phyloP scores from a whole-genome alignment of 257 asterid genomes.

The Penstemon davidsonii region DNA sequence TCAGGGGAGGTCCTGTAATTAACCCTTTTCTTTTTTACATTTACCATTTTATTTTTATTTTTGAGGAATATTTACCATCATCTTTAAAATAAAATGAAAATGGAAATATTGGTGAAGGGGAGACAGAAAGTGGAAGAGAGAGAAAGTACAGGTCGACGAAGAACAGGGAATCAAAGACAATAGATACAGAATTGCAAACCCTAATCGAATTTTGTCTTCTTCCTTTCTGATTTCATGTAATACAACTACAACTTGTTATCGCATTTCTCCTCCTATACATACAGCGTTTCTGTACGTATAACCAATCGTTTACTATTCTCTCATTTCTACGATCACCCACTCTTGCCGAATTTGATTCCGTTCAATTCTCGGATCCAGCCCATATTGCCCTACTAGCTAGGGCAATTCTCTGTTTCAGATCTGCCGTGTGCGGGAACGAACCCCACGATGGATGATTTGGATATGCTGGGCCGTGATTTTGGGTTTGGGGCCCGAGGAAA shows the following conservation, averaged over 20 bases:
- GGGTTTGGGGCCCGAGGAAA: conserved; percentile 61
- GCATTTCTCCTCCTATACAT: conserved; percentile 17
- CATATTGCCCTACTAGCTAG: too few species aligned
- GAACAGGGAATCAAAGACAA: too few species aligned
- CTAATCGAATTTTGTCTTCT: conserved; percentile 8
- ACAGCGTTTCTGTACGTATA: conserved; percentile 24
- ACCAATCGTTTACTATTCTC: conserved; percentile 13
- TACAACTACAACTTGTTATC: background rate
- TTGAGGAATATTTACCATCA: too few species aligned
- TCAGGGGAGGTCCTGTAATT: too few species aligned
- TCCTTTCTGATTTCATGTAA: conserved; percentile 23
- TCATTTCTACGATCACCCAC: conserved; percentile 23
- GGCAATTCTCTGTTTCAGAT: conserved; percentile 32
- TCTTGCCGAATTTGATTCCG: conserved; percentile 17
- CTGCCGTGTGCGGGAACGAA: conserved; percentile 33
- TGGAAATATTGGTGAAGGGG: too few species aligned
- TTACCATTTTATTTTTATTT: too few species aligned
- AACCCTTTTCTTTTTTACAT: too few species aligned
- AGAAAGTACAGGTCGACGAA: too few species aligned
- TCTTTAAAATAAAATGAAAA: too few species aligned
- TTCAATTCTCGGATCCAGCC: background rate
- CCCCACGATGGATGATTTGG: conserved; percentile 83
- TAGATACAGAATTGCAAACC: conserved; percentile 17
- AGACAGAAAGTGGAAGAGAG: too few species aligned
- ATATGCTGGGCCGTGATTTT: conserved; percentile 36